Evolutionary conservation across 768 basidiomycete species (phyloP).

Genomic region (Agrocybe chaxingu): DNA sequence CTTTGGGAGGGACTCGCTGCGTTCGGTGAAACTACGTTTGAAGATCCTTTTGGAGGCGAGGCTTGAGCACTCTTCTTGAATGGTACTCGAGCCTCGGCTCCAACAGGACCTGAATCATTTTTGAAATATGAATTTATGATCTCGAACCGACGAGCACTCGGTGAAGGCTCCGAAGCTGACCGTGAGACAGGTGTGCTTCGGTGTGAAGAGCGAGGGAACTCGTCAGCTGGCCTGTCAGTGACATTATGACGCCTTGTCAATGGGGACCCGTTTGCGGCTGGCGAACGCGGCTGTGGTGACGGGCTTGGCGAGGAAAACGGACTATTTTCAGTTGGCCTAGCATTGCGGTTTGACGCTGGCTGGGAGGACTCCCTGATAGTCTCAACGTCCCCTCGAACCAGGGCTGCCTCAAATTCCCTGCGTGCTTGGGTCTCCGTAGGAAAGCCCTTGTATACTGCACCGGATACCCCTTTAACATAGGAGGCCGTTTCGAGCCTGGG

Average conservation of each 20-base stretch:
- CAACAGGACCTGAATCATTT: slow-evolving; percentile 3
- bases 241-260: too few relatives aligned
- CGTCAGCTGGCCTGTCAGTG: too few relatives aligned
- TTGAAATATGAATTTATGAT: slow-evolving; percentile 13
- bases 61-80: slow-evolving; percentile 12
- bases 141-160: slow-evolving; percentile 10
- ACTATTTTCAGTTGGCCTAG: too few relatives aligned
- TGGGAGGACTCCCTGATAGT: slow-evolving; percentile 11
- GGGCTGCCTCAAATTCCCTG: slow-evolving; percentile 25
- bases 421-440: slow-evolving; percentile 38
- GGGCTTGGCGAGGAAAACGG: too few relatives aligned
- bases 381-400: slow-evolving; percentile 25
- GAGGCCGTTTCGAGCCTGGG: slow-evolving; percentile 44
- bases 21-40: not conserved
- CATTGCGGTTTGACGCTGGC: too few relatives aligned
- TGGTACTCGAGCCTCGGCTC: slow-evolving; percentile 12
- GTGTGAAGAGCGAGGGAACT: too few relatives aligned
- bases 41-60: slow-evolving; percentile 7
- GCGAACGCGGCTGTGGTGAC: too few relatives aligned
- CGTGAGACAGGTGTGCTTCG: slow-evolving; percentile 6
- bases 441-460: slow-evolving; percentile 42
- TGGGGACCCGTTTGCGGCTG: too few relatives aligned
- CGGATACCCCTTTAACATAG: slow-evolving; percentile 39
- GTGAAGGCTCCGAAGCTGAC: slow-evolving; percentile 13
- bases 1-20: not conserved